These are phyloP conservation scores for Halenospora varia DNA, from an alignment of 495 filamentous ascomycete species.

Conservation along the genomic window DNA sequence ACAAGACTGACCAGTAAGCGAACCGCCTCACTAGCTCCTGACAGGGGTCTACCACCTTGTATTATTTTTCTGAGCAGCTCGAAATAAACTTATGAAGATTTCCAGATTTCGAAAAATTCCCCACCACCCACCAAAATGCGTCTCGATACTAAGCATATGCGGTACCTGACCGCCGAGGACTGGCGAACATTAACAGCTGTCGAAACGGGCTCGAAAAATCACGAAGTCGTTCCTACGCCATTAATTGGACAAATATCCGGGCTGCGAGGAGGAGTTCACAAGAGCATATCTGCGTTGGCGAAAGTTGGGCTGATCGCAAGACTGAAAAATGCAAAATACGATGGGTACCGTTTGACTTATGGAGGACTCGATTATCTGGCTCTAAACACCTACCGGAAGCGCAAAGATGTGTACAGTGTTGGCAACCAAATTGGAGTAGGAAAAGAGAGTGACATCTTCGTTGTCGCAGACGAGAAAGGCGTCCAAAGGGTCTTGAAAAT, in stretches of 20 bases:
- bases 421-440: slow-evolving; percentile 94
- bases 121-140: slow-evolving; percentile 59
- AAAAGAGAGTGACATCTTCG: slow-evolving; percentile 95
- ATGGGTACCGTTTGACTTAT: slow-evolving; percentile 96
- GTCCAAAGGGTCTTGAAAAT: slow-evolving; percentile 80
- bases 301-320: slow-evolving; percentile 90
- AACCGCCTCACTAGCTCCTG: slow-evolving; percentile 6
- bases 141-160: slow-evolving; percentile 85
- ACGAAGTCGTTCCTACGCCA: slow-evolving; percentile 90
- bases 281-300: slow-evolving; percentile 81
- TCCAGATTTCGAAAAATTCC: slow-evolving; percentile 8
- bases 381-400: slow-evolving; percentile 79
- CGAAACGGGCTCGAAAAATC: slow-evolving; percentile 90
- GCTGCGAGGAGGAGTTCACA: slow-evolving; percentile 81
- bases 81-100: slow-evolving; percentile 14
- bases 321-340: slow-evolving; percentile 94
- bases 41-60: slow-evolving; percentile 10
- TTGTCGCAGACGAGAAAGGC: slow-evolving; percentile 69
- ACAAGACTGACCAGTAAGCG: slow-evolving; percentile 10
- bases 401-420: slow-evolving; percentile 77
- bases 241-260: slow-evolving; percentile 81
- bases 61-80: slow-evolving; percentile 10
- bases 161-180: slow-evolving; percentile 88
- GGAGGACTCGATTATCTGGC: slow-evolving; percentile 96
- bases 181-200: slow-evolving; percentile 93